Conservation (phyloP, 2,329 filamentous ascomycete species). For the Microdochium nivale region DNA sequence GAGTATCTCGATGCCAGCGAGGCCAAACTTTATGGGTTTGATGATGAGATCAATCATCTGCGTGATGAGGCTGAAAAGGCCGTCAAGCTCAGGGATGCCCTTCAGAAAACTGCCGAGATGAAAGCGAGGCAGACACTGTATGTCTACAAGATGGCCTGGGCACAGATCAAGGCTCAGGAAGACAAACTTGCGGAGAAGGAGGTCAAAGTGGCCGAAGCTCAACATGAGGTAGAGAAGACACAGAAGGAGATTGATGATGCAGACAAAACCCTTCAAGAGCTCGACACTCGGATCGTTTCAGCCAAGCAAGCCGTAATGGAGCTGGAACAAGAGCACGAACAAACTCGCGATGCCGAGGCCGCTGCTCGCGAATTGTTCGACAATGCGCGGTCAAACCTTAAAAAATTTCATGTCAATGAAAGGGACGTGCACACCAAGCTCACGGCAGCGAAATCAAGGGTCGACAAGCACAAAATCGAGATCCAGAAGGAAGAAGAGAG, state of each 20-base stretch:
- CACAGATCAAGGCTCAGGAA: constrained; percentile 74
- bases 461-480: constrained; percentile 33
- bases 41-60: constrained; percentile 56
- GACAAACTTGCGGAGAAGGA: constrained; percentile 28
- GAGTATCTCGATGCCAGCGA: constrained; percentile 69
- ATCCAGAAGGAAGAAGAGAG: constrained; percentile 50
- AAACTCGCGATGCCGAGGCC: constrained; percentile 34
- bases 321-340: constrained; percentile 35
- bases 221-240: constrained; percentile 26
- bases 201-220: constrained; percentile 13
- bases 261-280: constrained; percentile 38
- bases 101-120: constrained; percentile 58
- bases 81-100: constrained; percentile 53
- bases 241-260: constrained; percentile 27
- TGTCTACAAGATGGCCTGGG: constrained; percentile 70
- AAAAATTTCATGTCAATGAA: constrained; percentile 52
- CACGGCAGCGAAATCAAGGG: constrained; percentile 39
- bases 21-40: constrained; percentile 49
- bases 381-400: constrained; percentile 42
- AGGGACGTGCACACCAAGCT: constrained; percentile 54
- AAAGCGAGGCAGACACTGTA: constrained; percentile 51
- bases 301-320: constrained; percentile 29
- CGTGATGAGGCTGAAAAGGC: constrained; percentile 52
- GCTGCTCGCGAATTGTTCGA: constrained; percentile 44
- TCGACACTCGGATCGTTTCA: constrained; percentile 34